phyloP scores from a whole-genome alignment of 768 basidiomycete genomes.

The Chalciporus chontae region DNA sequence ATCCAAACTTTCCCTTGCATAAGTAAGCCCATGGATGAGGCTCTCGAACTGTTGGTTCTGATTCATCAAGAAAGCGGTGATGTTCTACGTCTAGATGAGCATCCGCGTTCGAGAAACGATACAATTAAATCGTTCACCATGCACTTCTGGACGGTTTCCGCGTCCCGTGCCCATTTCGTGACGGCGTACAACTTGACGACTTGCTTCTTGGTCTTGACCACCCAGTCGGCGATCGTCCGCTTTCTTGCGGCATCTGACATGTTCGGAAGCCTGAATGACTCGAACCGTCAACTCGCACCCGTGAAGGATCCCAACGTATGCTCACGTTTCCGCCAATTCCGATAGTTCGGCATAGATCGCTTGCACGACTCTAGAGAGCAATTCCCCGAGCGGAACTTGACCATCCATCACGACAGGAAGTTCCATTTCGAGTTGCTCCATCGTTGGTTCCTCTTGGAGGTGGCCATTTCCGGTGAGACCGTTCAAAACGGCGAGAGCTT shows the following conservation, averaged over 20 bases:
- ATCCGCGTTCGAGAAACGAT: background rate
- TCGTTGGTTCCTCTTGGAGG: slow-evolving; percentile 34
- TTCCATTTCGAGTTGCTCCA: slow-evolving; percentile 67
- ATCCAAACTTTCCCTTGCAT: slow-evolving; percentile 66
- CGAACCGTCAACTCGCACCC: slow-evolving; percentile 3
- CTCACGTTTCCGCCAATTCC: slow-evolving; percentile 85
- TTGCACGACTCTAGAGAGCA: slow-evolving; percentile 74
- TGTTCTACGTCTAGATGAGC: slow-evolving; percentile 51
- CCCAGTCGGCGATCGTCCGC: slow-evolving; percentile 81
- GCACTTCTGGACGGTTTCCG: slow-evolving; percentile 79
- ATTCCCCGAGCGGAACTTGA: slow-evolving; percentile 67
- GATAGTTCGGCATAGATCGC: slow-evolving; percentile 79
- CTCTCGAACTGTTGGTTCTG: slow-evolving; percentile 84
- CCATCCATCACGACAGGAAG: slow-evolving; percentile 72
- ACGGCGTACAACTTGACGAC: slow-evolving; percentile 86
- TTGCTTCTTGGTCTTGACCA: slow-evolving; percentile 87
- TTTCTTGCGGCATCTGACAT: slow-evolving; percentile 82
- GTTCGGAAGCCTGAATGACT: slow-evolving; percentile 57
- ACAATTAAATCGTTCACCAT: slow-evolving; percentile 48
- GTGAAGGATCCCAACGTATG: background rate
- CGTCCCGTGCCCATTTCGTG: slow-evolving; percentile 83
- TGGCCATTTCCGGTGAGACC: slow-evolving; percentile 33
- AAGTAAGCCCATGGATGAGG: slow-evolving; percentile 57
- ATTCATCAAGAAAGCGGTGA: slow-evolving; percentile 80
- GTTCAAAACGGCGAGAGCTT: slow-evolving; percentile 27